Conservation (phyloP, 148 eudicot genomes). For the Vaccinium vitisidaea region DNA sequence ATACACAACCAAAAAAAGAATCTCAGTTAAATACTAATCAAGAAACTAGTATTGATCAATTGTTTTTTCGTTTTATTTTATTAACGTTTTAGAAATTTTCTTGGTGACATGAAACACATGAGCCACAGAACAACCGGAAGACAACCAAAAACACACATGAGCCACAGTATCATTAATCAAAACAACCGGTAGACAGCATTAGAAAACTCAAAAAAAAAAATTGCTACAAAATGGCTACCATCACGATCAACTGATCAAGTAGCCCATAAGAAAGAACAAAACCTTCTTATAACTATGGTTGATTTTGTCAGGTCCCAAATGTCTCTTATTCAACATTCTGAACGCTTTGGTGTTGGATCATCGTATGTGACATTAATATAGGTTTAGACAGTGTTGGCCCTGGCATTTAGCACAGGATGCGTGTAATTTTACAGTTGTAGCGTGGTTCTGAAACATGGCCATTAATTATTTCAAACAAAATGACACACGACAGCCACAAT, state of each 20-base stretch:
- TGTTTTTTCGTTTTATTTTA: too few relatives aligned
- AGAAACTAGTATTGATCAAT: neutral
- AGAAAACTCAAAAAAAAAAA: neutral
- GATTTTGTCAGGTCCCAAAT: neutral
- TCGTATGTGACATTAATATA: neutral
- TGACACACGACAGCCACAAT: too few relatives aligned
- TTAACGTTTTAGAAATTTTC: too few relatives aligned
- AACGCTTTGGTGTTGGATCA: neutral
- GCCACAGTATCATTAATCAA: too few relatives aligned
- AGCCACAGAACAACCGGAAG: too few relatives aligned
- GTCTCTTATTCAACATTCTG: neutral
- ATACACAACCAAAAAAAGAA: neutral
- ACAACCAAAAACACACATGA: too few relatives aligned
- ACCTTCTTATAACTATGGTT: neutral
- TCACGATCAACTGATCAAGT: neutral
- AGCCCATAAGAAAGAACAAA: neutral
- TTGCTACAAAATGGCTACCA: neutral
- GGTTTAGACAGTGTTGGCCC: neutral
- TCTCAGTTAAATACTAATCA: neutral
- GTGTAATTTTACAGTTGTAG: neutral
- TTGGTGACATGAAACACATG: too few relatives aligned
- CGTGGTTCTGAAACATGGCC: too few relatives aligned
- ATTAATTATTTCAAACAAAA: too few relatives aligned
- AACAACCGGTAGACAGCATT: too few relatives aligned
- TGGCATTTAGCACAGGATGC: neutral